Evolutionary conservation across 257 asterid species (phyloP), one percentile per base, ranked within the genome.

Genomic region (Datura wrightii): DNA sequence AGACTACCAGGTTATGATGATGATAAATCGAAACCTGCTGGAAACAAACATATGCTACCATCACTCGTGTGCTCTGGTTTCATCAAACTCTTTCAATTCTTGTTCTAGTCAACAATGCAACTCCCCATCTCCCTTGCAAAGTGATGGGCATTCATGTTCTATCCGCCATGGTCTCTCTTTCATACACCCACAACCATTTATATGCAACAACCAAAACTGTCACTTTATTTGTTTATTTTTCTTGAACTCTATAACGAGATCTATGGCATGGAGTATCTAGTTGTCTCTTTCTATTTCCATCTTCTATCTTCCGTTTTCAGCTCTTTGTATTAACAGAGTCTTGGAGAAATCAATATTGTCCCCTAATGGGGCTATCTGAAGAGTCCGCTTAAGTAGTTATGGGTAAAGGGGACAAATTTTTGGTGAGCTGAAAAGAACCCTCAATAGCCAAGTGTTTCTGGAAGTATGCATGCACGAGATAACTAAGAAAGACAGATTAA

Each of bases 401-500:
- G 41, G 1, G 34, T 42, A 70, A 16, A 2, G 10, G 54, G 79
- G 16, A 42, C 5, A 42, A 4, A 8, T 18, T 42, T 71, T 46
- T 31, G 4, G 5, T 44, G 79, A n/a, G 7, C 79, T 44, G 56
- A 42, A 71, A 71, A 42, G 39, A 71, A 71, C 37, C 79, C 42
- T 44, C 56, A 71, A 71, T 42, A 71, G 56, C 37, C 79, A 71
- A 44, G 56, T n/a, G 8, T 42, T n/a, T 41, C 79, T 71, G 37
- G 39, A 42, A 10, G 79, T 41, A 42, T 9, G 34, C 31, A 44
- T 71, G 79, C 71, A 34, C 10, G 10, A 65, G 46, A 65, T 65
- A 15, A 42, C 37, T 10, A 71, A 70, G 53, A 70, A 71, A 8
- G 1, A 71, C n/a, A 80, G 36, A 74, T 63, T 83, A 83, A 85